Conservation (phyloP, 257 asterid species). For the Gentiana straminea region DNA sequence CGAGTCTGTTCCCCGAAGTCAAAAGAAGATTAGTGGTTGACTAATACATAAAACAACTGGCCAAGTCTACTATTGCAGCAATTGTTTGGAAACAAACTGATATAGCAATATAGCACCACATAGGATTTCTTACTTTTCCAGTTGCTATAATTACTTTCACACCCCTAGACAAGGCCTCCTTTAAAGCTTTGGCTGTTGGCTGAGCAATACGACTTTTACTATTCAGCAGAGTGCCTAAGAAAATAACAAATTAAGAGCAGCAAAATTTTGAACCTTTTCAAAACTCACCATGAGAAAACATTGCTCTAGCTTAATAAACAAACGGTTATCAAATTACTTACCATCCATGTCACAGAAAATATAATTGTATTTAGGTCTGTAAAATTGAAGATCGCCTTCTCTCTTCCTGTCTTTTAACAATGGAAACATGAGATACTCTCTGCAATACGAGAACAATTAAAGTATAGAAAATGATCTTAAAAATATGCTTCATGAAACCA, state of each 20-base stretch:
- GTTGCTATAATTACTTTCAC: constrained; percentile 92
- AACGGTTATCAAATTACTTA: constrained; percentile 13
- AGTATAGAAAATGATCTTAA: constrained; percentile 22
- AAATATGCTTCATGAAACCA: constrained; percentile 10
- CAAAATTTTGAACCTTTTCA: too few relatives aligned
- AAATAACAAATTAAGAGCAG: too few relatives aligned
- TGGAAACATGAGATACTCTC: constrained; percentile 44
- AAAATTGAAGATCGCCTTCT: constrained; percentile 93
- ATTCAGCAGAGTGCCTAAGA: constrained; percentile 85
- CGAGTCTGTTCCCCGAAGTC: constrained; percentile 51
- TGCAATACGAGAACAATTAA: constrained; percentile 25
- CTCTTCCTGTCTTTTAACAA: constrained; percentile 98
- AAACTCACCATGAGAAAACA: too few relatives aligned
- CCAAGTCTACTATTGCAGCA: too few relatives aligned
- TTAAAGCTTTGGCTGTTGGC: constrained; percentile 71
- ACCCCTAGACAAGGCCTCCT: constrained; percentile 87
- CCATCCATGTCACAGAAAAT: constrained; percentile 99
- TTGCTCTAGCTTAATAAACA: too few relatives aligned
- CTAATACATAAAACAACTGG: too few relatives aligned
- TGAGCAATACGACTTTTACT: constrained; percentile 76
- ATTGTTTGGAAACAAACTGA: neutral
- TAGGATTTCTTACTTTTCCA: constrained; percentile 64
- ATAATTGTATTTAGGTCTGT: constrained; percentile 78
- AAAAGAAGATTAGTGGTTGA: too few relatives aligned
- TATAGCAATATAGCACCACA: too few relatives aligned